Conservation (phyloP, 2,329 filamentous ascomycete species). For the Metarhizium guizhouense region DNA sequence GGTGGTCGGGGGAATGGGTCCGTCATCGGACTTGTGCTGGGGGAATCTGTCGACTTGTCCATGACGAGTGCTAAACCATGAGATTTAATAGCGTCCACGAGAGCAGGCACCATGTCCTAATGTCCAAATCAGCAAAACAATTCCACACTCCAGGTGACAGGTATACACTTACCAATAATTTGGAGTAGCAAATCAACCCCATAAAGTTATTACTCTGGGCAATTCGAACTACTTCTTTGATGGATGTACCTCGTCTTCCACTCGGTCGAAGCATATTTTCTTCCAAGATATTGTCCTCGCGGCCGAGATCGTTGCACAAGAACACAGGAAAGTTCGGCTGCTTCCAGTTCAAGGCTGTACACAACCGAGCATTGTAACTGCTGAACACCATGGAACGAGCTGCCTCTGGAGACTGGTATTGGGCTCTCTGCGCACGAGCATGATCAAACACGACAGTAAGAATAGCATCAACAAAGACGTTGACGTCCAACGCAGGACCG, state of each 20-base stretch:
- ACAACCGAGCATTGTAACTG: conserved; percentile 83
- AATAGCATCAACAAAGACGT: conserved; percentile 75
- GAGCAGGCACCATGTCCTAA: conserved; percentile 83
- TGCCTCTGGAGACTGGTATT: conserved; percentile 56
- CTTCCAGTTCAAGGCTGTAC: conserved; percentile 96
- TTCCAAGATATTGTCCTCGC: conserved; percentile 37
- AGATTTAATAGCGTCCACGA: conserved; percentile 89
- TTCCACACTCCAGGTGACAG: not conserved
- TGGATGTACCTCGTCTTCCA: conserved; percentile 68
- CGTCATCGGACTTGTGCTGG: conserved; percentile 28
- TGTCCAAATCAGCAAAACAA: conserved; percentile 11
- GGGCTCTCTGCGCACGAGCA: conserved; percentile 58
- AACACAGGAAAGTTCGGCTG: conserved; percentile 97
- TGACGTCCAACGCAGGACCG: conserved; percentile 72
- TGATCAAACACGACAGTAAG: conserved; percentile 86
- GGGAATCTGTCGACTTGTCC: conserved; percentile 62
- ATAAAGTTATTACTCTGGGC: conserved; percentile 97
- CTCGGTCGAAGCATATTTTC: conserved; percentile 38
- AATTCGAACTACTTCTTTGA: conserved; percentile 90
- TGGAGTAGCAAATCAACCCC: conserved; percentile 85
- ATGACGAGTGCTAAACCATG: conserved; percentile 87
- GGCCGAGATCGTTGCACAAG: conserved; percentile 84
- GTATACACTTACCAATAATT: conserved; percentile 60
- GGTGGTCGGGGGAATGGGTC: conserved; percentile 55
- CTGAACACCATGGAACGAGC: conserved; percentile 88